Evolutionary conservation across 2,329 filamentous ascomycete genomes (phyloP).

Genomic region (Rhynchosporium secalis): DNA sequence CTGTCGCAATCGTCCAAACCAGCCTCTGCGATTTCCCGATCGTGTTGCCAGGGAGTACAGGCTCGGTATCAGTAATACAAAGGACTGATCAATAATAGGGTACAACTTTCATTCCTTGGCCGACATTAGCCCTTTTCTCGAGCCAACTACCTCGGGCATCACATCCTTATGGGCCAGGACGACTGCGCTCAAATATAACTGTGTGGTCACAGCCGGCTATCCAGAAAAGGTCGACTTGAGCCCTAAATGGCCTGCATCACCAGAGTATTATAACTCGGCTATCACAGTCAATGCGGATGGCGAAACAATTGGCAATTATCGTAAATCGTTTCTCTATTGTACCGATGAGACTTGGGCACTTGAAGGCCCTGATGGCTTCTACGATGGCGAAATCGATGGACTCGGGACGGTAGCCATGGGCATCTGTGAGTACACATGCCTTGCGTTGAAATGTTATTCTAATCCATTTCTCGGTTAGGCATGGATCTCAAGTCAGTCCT

Average conservation of each 20-base stretch:
- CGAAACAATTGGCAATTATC: slow-evolving; percentile 59
- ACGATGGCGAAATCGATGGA: slow-evolving; percentile 45
- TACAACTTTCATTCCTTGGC: slow-evolving; percentile 75
- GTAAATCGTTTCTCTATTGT: slow-evolving; percentile 59
- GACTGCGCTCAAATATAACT: slow-evolving; percentile 65
- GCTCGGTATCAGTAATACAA: not conserved
- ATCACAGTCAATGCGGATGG: slow-evolving; percentile 59
- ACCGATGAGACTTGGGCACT: slow-evolving; percentile 63
- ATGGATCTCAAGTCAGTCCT: slow-evolving; percentile 60
- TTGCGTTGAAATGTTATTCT: not conserved
- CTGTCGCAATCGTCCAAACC: too few species aligned
- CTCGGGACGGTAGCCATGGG: slow-evolving; percentile 57
- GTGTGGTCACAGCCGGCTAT: slow-evolving; percentile 70
- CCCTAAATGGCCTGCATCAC: slow-evolving; percentile 48
- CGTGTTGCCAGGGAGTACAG: not conserved
- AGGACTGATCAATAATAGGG: slow-evolving; percentile 39
- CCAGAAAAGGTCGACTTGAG: slow-evolving; percentile 64
- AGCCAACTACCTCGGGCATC: slow-evolving; percentile 64
- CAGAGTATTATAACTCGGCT: slow-evolving; percentile 56
- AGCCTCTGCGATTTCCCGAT: too few species aligned
- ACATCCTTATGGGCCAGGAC: slow-evolving; percentile 70
- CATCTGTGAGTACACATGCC: slow-evolving; percentile 50
- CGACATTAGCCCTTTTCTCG: slow-evolving; percentile 68
- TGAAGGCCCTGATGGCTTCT: slow-evolving; percentile 55
- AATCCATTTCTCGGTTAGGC: slow-evolving; percentile 37